A percentile compares a stretch with the other conserved stretches of the same genome.
phyloP scores from a whole-genome alignment of 768 basidiomycete species.

The Leccinum aurantiacum region DNA sequence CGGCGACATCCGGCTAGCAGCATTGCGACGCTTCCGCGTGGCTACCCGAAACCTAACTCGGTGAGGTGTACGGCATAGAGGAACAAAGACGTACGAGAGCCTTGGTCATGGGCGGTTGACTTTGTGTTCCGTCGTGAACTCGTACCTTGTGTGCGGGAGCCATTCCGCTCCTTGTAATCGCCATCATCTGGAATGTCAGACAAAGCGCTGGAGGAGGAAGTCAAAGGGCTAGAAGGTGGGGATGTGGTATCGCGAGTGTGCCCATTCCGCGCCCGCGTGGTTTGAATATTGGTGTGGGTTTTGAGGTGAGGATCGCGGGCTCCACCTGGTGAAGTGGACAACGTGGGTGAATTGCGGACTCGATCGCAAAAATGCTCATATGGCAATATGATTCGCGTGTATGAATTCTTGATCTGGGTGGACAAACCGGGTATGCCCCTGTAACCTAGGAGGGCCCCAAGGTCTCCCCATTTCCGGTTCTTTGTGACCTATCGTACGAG shows the following conservation, averaged over 20 bases:
- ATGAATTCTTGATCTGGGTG: constrained; percentile 87
- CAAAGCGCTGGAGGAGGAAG: constrained; percentile 73
- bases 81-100: constrained; percentile 34
- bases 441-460: constrained; percentile 83
- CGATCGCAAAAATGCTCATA: constrained; percentile 88
- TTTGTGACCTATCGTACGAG: constrained; percentile 63
- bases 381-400: constrained; percentile 89
- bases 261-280: constrained; percentile 37
- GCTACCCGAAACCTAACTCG: constrained; percentile 26
- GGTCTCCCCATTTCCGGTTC: constrained; percentile 83
- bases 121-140: constrained; percentile 54
- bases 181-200: constrained; percentile 81
- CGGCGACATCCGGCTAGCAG: constrained; percentile 23
- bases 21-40: constrained; percentile 33
- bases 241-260: constrained; percentile 49
- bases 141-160: constrained; percentile 37
- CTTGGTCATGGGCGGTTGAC: constrained; percentile 52
- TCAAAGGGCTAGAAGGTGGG: constrained; percentile 72
- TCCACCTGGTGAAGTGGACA: constrained; percentile 39
- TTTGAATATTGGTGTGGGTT: constrained; percentile 52
- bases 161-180: constrained; percentile 57
- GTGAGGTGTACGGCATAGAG: constrained; percentile 8
- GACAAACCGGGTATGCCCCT: constrained; percentile 79
- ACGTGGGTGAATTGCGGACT: constrained; percentile 61
- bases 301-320: constrained; percentile 52